Percentiles rank a stretch among this genome's conserved stretches.
These are phyloP conservation scores for Gracilaria caudata DNA, from an alignment of 23 red algal genomes.

Conservation along the genomic window DNA sequence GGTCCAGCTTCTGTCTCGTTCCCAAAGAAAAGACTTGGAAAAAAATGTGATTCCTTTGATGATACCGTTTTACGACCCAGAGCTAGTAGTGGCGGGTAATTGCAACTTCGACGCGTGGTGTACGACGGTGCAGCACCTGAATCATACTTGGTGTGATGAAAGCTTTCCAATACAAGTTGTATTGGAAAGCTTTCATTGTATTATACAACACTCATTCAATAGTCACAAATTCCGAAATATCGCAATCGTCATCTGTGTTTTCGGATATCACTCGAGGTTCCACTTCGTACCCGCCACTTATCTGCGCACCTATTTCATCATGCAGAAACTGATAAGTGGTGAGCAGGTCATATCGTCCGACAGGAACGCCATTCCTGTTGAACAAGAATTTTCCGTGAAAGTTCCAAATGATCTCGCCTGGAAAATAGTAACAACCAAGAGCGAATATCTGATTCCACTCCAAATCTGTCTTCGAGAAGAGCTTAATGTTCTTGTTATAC, in stretches of 20 bases:
- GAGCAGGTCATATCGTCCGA: conserved; percentile 60
- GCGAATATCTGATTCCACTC: conserved; percentile 71
- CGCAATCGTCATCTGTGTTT: conserved; percentile 15
- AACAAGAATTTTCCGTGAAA: conserved; percentile 78
- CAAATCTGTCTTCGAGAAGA: conserved; percentile 62
- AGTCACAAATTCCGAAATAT: conserved; percentile 7
- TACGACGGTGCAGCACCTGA: no score
- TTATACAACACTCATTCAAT: not conserved
- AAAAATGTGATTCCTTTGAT: not conserved
- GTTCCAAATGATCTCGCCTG: conserved; percentile 80
- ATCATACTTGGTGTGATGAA: no score
- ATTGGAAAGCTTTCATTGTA: no score
- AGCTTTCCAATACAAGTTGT: no score
- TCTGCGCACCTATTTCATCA: conserved; percentile 13
- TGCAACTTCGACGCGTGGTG: no score
- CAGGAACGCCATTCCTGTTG: conserved; percentile 55
- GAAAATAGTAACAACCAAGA: conserved; percentile 62
- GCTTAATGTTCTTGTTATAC: conserved; percentile 38
- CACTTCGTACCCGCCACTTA: not conserved
- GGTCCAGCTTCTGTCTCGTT: not conserved
- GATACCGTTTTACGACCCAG: not conserved
- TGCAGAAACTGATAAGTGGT: conserved; percentile 38
- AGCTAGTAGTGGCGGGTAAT: no score
- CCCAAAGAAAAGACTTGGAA: not conserved
- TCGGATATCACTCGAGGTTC: not conserved